Base-by-base conservation (phyloP, 1,139 yeast genomes). In the Hanseniaspora gamundiae region DNA sequence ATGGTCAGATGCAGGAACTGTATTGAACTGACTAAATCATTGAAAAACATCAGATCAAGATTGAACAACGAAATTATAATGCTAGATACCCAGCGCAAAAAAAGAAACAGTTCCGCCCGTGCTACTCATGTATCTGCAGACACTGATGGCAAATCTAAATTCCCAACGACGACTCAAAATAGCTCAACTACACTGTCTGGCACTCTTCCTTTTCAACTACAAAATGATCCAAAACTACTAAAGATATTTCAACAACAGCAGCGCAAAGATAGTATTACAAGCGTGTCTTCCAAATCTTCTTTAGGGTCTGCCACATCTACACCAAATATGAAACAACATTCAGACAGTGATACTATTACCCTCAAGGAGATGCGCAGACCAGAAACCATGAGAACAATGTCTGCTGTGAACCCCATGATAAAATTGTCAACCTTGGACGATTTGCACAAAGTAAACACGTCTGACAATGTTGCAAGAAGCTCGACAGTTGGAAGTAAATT, bases 1-100 rank as follows among this genome's bases (percentile, higher is more conserved):
- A 69, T 80, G 70, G 59, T 80, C 40, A 67, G 87, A 47, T 73
- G 82, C 2, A 64, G 72, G 47, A 79, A 79, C 54, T 79, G 74
- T n/a, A 61, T 76, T 41, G 77, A 74, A 45, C 70, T 79, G 72
- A 68, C 76, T 6, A 63, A 64, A 38, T 62, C 67, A 10, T 62
- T 76, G 44, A 60, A 58, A 11, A 55, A 60, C 33, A 67, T 70
- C 40, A 67, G 63, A 45, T 51, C 50, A 35, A 49, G 45, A 27
- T 40, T 58, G 14, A 41, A 46, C 5, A 41, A 47, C 7, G 61
- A 56, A n/a, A 47, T 57, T 2, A 39, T 46, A 2, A 41, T 33
- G 26, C 42, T 53, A 27, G 56, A 50, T 27, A 21, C 39, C 8
- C n/a, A 36, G 6, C 5, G 9, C 3, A 36, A 36, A n/a, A 22